Evolutionary conservation across 1,284 basidiomycete genomes (phyloP).

Genomic region (Marasmius fiardii): DNA sequence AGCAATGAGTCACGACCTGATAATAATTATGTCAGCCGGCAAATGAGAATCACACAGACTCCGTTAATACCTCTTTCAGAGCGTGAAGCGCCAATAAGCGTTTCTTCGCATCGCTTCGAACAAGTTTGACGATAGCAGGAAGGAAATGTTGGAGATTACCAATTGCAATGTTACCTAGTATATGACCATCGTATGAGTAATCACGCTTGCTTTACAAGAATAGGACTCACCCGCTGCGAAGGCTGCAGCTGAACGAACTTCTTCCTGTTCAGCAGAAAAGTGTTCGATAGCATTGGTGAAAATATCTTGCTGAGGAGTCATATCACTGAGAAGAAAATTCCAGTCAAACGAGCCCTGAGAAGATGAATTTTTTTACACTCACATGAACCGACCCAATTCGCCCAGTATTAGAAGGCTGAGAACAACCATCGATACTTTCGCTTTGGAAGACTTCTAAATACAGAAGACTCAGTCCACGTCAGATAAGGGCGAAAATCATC

Average conservation of each 20-base stretch:
- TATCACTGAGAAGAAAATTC: constrained; percentile 56
- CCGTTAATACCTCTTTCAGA: constrained; percentile 77
- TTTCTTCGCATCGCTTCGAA: constrained; percentile 75
- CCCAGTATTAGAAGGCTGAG: constrained; percentile 87
- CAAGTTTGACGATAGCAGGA: constrained; percentile 79
- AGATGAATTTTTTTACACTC: constrained; percentile 23
- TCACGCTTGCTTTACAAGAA: background rate
- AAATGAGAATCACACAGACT: background rate
- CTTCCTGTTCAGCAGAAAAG: constrained; percentile 78
- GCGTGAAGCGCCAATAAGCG: constrained; percentile 87
- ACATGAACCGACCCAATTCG: constrained; percentile 88
- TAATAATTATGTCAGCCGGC: background rate
- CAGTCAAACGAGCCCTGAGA: background rate
- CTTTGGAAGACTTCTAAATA: constrained; percentile 57
- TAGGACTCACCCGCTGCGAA: constrained; percentile 76
- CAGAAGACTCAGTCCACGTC: constrained; percentile 4
- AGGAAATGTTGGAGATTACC: constrained; percentile 86
- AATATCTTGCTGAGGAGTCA: constrained; percentile 73
- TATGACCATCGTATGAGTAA: constrained; percentile 17
- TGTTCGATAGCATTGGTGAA: constrained; percentile 73
- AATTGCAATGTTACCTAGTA: constrained; percentile 87
- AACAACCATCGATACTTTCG: constrained; percentile 63
- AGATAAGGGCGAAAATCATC: background rate
- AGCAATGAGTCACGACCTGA: constrained; percentile 89
- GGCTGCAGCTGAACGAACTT: constrained; percentile 83